Evolutionary conservation across 2,329 filamentous ascomycete genomes (phyloP), one percentile per base, ranked within the genome.

Genomic region (Penicillium sp.): DNA sequence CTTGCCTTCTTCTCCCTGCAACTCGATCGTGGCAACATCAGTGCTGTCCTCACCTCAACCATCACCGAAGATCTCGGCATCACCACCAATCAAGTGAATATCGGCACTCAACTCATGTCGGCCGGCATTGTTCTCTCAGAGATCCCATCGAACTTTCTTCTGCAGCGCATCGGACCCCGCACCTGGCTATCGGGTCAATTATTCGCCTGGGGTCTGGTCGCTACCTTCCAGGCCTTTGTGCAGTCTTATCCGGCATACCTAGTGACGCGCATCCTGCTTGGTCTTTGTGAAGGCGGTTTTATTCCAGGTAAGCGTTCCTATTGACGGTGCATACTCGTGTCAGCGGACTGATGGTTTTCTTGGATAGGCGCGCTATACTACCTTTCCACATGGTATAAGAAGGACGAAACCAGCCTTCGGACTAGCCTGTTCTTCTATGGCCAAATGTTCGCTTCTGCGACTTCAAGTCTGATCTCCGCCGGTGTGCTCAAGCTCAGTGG

Each of bases 401-500:
- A 76, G 3, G 72, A 74, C 3, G 82, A 85, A 65, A 80, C 79
- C 0, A 80, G 79, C 54, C 80, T 83, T 57, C 76, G 82, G 9
- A 77, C 83, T 49, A 81, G 80, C 65, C 65, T 84, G 33, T 84
- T 84, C 68, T 85, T 81, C 71, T 81, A 84, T 55, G 83, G 82
- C 11, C 83, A 83, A 63, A 78, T 82, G 65, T 74, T 83, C 16
- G 82, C 81, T 5, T 74, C 76, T 19, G 79, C 78, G 0, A 77
- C 74, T 1, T 68, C 68, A 0, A 72, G 69, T 50, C 58, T 77
- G 13, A 75, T 77, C 35, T 74, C 72, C 0, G 74, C 71, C 13
- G 75, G 75, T 1, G 64, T 76, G 35, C 72, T 85, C 24, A 79
- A 81, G 54, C 78, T 85, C 72, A 69, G 75, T 7, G 82, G 81